These are phyloP conservation scores for Avena insularis DNA, from an alignment of 176 grass and related monocot species.

Conservation along the genomic window DNA sequence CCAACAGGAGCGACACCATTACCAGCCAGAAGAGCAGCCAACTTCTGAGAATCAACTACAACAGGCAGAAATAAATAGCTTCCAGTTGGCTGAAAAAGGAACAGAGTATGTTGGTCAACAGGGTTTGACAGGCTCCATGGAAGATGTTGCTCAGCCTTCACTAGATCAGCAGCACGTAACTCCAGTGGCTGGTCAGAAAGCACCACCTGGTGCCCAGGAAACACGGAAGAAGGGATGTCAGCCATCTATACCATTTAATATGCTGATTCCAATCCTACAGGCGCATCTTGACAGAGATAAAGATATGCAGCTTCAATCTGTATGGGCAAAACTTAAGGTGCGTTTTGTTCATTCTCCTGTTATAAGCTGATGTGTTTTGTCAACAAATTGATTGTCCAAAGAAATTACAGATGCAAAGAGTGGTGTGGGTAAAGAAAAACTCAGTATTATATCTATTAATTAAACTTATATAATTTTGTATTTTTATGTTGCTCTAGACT, in stretches of 20 bases:
- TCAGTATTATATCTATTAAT: background rate
- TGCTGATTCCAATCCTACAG: constrained; percentile 94
- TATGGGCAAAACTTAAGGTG: constrained; percentile 91
- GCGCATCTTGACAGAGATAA: constrained; percentile 96
- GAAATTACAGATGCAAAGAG: constrained; percentile 14
- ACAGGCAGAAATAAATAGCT: constrained; percentile 50
- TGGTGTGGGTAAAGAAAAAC: background rate
- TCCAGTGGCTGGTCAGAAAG: constrained; percentile 55
- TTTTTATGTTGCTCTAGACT: background rate
- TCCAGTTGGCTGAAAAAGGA: constrained; percentile 56
- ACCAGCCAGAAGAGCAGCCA: constrained; percentile 21
- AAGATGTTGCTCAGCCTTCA: constrained; percentile 45
- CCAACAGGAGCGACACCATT: constrained; percentile 23
- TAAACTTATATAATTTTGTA: background rate
- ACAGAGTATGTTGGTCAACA: constrained; percentile 42
- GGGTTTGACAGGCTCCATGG: constrained; percentile 39
- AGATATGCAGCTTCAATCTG: constrained; percentile 92
- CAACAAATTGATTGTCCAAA: constrained; percentile 25
- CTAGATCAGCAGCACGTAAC: constrained; percentile 41
- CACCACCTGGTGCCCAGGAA: constrained; percentile 55
- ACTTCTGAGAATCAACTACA: constrained; percentile 42
- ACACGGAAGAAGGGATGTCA: constrained; percentile 58
- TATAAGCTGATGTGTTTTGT: constrained; percentile 20
- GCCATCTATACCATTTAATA: constrained; percentile 91
- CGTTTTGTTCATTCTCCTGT: constrained; percentile 35